Evolutionary conservation across 2,329 filamentous ascomycete genomes (phyloP), one percentile per base, ranked within the genome.

Genomic region (Aspergillus pseudoterreus): DNA sequence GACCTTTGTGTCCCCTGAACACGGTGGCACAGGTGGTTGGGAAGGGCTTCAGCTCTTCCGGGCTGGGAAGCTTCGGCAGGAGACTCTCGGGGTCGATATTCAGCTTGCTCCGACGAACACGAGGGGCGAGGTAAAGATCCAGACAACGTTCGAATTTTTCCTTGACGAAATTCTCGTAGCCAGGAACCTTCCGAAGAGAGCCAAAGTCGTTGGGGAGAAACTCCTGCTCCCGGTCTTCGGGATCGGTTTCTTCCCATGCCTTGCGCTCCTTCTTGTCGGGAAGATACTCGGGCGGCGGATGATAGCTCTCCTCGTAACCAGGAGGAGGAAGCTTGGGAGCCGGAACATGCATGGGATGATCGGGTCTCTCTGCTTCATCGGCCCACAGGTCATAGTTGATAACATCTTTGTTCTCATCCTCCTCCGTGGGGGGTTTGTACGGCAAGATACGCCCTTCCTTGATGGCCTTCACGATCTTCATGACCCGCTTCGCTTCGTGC

Each of bases 381-480:
- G 92, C 90, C 94, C 94, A 99, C 49, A 99, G 82, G 66, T 99
- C 94, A 65, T 91, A 96, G 64, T 85, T 85, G 21, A 82, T 81
- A 38, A 87, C 78, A 49, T 88, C 84, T 53, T 88, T 79, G 47
- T 88, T 82, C 50, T 89, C 84, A 58, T 92, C 83, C 56, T 85
- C 81, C 61, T 90, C 88, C 63, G 84, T 80, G 0, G 85, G 84
- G 4, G 90, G 83, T 67, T 86, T 90, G 75, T 95, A 95, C 4
- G 95, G 95, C 64, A 95, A 76, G 60, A 99, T 97, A 45, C 91
- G 85, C 33, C 95, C 94, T 72, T 97, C 92, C 58, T 88, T 85
- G 61, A 99, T 99, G 35, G 94, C 94, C 65, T 89, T 90, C 49
- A 97, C 94, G 64, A 99, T 85, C 76, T 99, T 97, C 84, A 96